phyloP scores from a whole-genome alignment of 2,329 filamentous ascomycete genomes.

The Setomelanomma holmii region DNA sequence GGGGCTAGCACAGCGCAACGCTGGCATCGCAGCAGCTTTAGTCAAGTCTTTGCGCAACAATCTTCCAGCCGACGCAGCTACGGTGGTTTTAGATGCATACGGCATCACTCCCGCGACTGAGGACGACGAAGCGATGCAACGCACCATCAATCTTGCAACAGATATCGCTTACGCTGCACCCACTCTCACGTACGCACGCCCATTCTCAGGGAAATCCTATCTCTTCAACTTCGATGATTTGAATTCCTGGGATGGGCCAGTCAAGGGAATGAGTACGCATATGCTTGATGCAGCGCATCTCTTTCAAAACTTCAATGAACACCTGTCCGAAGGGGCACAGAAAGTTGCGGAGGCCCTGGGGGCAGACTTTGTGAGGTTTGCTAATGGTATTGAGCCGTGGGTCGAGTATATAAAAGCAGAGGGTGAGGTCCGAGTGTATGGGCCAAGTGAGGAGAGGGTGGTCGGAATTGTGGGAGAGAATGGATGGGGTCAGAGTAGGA shows the following conservation, averaged over 20 bases:
- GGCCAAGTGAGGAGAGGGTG: not conserved
- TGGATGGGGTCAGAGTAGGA: conserved; percentile 1
- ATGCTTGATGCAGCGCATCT: conserved; percentile 36
- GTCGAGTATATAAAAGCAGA: conserved; percentile 6
- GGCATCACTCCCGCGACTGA: conserved; percentile 36
- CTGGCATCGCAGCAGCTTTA: conserved; percentile 36
- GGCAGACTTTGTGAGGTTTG: conserved; percentile 29
- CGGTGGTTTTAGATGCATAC: conserved; percentile 47
- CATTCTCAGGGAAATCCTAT: conserved; percentile 23
- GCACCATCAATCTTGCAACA: conserved; percentile 50
- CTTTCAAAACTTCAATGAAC: conserved; percentile 34
- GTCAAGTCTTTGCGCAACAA: conserved; percentile 33
- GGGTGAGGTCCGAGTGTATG: conserved; percentile 10
- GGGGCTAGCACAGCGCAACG: conserved; percentile 18
- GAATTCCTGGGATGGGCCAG: conserved; percentile 35
- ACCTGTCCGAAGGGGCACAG: conserved; percentile 5
- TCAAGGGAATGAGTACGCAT: conserved; percentile 31
- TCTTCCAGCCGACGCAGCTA: conserved; percentile 14
- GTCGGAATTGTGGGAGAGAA: not conserved
- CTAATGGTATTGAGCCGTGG: conserved; percentile 21
- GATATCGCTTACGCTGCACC: conserved; percentile 56
- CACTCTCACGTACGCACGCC: conserved; percentile 45
- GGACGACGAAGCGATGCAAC: conserved; percentile 48
- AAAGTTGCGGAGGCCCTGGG: conserved; percentile 17
- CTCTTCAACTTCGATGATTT: conserved; percentile 30